Conservation (phyloP, 495 filamentous ascomycete species). For the Zalerion maritima region DNA sequence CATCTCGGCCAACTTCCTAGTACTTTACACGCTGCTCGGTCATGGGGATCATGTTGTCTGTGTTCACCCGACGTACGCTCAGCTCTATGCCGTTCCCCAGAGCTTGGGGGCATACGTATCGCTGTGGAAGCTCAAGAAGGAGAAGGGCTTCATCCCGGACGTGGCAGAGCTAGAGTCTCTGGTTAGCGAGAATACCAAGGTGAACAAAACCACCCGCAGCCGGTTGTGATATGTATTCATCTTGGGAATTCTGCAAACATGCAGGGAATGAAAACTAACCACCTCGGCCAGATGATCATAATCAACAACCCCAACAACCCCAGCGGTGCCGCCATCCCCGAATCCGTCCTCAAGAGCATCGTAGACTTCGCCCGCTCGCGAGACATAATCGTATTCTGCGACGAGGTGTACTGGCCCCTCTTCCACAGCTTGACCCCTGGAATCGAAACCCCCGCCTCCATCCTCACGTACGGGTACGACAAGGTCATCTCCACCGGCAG, state of each 20-base stretch:
- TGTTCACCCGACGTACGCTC: slow-evolving; percentile 82
- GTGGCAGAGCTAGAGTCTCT: slow-evolving; percentile 50
- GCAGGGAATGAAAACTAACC: neutral
- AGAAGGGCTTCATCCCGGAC: slow-evolving; percentile 53
- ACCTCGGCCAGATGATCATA: slow-evolving; percentile 23
- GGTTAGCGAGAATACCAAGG: slow-evolving; percentile 62
- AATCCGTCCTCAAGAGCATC: slow-evolving; percentile 41
- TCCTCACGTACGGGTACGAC: slow-evolving; percentile 47
- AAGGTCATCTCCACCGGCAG: slow-evolving; percentile 63
- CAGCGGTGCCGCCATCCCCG: slow-evolving; percentile 58
- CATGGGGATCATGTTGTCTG: slow-evolving; percentile 82
- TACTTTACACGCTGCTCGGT: slow-evolving; percentile 59
- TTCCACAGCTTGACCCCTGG: slow-evolving; percentile 45
- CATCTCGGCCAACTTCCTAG: slow-evolving; percentile 69
- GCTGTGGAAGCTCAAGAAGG: slow-evolving; percentile 57
- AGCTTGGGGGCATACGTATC: slow-evolving; percentile 71
- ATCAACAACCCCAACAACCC: slow-evolving; percentile 83
- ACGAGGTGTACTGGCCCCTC: slow-evolving; percentile 83
- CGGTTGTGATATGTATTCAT: too few species aligned
- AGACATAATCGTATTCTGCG: slow-evolving; percentile 54
- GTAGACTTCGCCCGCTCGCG: slow-evolving; percentile 46
- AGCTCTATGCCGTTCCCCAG: slow-evolving; percentile 63
- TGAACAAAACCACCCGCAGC: slow-evolving; percentile 4
- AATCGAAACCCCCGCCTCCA: slow-evolving; percentile 22
- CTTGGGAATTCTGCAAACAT: too few species aligned